Evolutionary conservation across 2,329 filamentous ascomycete genomes (phyloP), one percentile per base, ranked within the genome.

Genomic region (Penicillium sp.): DNA sequence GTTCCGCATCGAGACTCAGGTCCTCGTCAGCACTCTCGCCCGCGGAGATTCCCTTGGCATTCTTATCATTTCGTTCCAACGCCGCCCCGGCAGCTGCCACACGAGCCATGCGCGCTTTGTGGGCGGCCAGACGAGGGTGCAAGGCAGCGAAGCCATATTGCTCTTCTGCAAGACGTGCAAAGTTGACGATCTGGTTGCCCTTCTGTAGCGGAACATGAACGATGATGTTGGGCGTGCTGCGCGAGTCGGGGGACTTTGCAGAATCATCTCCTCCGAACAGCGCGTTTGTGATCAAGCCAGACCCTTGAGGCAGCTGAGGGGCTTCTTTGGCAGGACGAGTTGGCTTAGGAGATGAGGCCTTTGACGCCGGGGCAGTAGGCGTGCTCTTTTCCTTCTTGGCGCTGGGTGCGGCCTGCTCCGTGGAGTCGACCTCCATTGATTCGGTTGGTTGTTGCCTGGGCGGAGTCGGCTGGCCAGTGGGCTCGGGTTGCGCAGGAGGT

Each of bases 111-210:
- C 88, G 85, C 61, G 94, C 88, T 56, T 87, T 84, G 56, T 93
- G 88, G 29, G 90, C 90, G 2, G 93, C 93, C 54, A 94, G 78
- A 7, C 90, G 85, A 28, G 93, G 93, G 65, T 97, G 90, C 32
- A 97, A 77, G 0, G 91, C 93, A 54, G 94, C 89, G 77, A 91
- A 95, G 22, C 93, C 93, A 66, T 96, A 97, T 54, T 85, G 86
- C 56, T 94, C 89, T 69, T 95, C 88, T 10, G 94, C 93, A 69
- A 97, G 77, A 39, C 88, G 87, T 62, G 91, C 90, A 57, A 97
- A 96, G 68, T 97, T 97, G 71, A 98, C 82, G 53, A 94, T 91
- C 58, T 91, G 88, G 67, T 95, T 95, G 32, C 81, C 85, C 60
- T 87, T 83, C 51, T 84, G 80, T 34, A 98, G 77, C 0, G 87